Conservation (phyloP, 2,329 filamentous ascomycete genomes). For the Aplosporella prunicola region DNA sequence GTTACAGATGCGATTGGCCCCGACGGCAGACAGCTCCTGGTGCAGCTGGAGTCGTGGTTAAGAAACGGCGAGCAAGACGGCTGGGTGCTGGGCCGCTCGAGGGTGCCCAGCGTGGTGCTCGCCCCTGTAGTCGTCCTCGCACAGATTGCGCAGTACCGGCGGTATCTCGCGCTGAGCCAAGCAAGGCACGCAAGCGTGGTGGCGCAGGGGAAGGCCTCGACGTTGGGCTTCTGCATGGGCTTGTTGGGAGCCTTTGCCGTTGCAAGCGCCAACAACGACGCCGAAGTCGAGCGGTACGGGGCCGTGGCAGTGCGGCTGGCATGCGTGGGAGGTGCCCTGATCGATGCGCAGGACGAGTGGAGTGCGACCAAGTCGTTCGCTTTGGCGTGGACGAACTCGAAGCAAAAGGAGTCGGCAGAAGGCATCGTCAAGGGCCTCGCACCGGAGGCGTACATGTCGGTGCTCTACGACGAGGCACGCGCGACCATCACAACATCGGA, state of each 20-base stretch:
- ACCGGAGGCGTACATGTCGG: slow-evolving; percentile 9
- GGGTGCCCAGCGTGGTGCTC: slow-evolving; percentile 25
- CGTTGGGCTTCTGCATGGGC: slow-evolving; percentile 10
- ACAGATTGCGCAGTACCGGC: slow-evolving; percentile 29
- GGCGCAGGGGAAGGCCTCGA: neutral
- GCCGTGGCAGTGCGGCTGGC: slow-evolving; percentile 6
- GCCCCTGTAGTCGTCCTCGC: slow-evolving; percentile 30
- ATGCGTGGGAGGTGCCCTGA: slow-evolving; percentile 6
- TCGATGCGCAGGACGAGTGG: slow-evolving; percentile 8
- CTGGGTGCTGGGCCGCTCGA: neutral
- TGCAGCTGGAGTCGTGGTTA: slow-evolving; percentile 8
- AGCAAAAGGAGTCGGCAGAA: slow-evolving; percentile 2
- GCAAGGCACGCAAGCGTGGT: neutral
- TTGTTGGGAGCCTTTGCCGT: slow-evolving; percentile 9
- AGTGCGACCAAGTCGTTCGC: slow-evolving; percentile 6
- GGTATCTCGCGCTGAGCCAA: slow-evolving; percentile 13
- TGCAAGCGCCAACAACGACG: neutral
- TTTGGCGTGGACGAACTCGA: slow-evolving; percentile 5
- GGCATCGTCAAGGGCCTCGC: neutral
- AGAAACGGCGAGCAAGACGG: too few relatives aligned
- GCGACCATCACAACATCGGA: slow-evolving; percentile 10
- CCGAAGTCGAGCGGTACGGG: slow-evolving; percentile 4
- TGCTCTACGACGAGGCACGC: slow-evolving; percentile 7
- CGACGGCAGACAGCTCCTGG: neutral
- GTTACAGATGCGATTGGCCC: slow-evolving; percentile 2